phyloP scores from a whole-genome alignment of 352 stramenopile genomes.

The Phytophthora uliginosa region DNA sequence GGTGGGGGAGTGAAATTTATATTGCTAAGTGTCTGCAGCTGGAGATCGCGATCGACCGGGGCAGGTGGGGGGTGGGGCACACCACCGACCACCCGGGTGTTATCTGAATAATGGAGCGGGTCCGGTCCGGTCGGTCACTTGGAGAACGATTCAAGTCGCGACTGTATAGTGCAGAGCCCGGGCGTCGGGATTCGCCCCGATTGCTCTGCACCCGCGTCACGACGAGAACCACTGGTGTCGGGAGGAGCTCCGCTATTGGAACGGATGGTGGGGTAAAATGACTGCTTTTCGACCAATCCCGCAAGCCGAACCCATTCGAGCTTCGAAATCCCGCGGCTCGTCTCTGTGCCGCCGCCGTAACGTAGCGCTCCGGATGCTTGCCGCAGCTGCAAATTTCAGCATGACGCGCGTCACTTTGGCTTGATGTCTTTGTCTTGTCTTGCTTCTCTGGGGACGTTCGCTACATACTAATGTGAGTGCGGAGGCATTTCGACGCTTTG shows the following conservation, averaged over 20 bases:
- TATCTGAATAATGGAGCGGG: constrained; percentile 37
- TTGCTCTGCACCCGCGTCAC: constrained; percentile 15
- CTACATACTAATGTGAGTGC: background rate
- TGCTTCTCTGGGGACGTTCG: background rate
- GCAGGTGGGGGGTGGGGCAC: background rate
- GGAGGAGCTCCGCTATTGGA: constrained; percentile 22
- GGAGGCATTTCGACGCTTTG: background rate
- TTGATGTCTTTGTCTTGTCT: background rate
- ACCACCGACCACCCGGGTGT: background rate
- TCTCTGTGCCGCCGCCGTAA: constrained; percentile 13
- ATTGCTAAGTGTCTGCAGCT: constrained; percentile 1
- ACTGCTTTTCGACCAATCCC: constrained; percentile 26
- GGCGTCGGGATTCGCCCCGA: constrained; percentile 11
- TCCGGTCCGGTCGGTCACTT: background rate
- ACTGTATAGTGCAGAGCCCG: constrained; percentile 31
- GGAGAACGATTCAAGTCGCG: constrained; percentile 34
- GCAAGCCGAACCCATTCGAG: background rate
- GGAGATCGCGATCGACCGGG: background rate
- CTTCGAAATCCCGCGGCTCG: constrained; percentile 31
- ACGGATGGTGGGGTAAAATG: constrained; percentile 15
- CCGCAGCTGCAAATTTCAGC: constrained; percentile 2
- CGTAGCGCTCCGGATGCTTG: constrained; percentile 25
- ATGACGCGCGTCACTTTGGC: constrained; percentile 1
- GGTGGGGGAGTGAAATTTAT: background rate
- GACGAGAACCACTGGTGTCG: constrained; percentile 26